These are phyloP conservation scores for Citrus glauca DNA, from an alignment of 345 rosid species.

Conservation along the genomic window DNA sequence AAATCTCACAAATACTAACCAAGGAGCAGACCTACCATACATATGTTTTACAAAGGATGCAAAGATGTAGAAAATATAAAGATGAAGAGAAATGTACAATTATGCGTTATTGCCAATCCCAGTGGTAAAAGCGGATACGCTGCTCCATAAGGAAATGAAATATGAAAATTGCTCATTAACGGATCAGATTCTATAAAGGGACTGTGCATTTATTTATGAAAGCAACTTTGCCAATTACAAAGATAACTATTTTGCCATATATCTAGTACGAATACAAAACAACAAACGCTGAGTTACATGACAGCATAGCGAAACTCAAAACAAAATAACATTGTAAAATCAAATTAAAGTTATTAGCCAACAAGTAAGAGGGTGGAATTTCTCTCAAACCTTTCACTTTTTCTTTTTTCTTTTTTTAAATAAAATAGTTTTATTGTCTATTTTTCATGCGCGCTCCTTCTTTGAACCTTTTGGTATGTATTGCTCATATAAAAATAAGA, in stretches of 20 bases:
- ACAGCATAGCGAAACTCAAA: neutral
- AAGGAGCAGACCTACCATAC: neutral
- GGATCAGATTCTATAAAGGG: neutral
- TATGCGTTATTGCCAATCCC: neutral
- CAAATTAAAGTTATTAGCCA: neutral
- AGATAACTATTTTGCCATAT: neutral
- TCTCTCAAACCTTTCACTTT: too few relatives aligned
- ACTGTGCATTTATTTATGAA: neutral
- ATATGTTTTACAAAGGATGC: neutral
- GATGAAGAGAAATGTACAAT: neutral
- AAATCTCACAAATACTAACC: neutral
- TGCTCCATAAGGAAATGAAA: slow-evolving; percentile 24
- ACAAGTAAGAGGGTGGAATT: neutral
- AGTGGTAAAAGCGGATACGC: slow-evolving; percentile 20
- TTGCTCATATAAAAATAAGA: neutral
- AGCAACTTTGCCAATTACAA: neutral
- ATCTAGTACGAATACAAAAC: neutral
- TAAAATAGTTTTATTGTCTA: too few relatives aligned
- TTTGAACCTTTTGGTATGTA: too few relatives aligned
- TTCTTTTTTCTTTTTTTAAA: too few relatives aligned
- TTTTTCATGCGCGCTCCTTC: too few relatives aligned
- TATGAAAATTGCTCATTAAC: neutral
- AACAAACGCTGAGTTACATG: neutral
- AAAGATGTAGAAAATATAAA: neutral
- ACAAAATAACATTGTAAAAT: neutral